Evolutionary conservation across 345 rosid genomes (phyloP).

Genomic region (Carallia brachiata): DNA sequence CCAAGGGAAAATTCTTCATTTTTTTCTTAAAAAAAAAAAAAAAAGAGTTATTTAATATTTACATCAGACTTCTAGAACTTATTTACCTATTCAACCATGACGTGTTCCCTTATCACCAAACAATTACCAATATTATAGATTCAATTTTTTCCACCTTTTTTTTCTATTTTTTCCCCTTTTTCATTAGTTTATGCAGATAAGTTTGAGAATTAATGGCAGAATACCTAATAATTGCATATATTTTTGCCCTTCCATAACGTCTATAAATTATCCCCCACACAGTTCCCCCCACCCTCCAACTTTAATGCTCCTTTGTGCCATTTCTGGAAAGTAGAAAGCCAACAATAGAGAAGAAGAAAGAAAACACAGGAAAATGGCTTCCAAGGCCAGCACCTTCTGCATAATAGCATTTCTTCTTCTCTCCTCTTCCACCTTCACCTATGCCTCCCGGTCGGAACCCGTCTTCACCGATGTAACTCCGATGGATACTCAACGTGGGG

Average conservation of each 20-base stretch:
- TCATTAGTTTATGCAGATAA: background rate
- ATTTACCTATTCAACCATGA: constrained; percentile 10
- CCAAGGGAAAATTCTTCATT: no score
- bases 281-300: background rate
- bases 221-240: no score
- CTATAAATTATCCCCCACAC: constrained; percentile 13
- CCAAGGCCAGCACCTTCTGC: constrained; percentile 22
- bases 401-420: constrained; percentile 17
- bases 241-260: background rate
- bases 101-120: background rate
- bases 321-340: background rate
- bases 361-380: constrained; percentile 16
- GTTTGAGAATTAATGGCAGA: no score
- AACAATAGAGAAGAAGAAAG: background rate
- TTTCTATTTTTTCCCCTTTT: background rate
- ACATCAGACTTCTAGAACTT: constrained; percentile 8
- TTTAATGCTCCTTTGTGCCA: background rate
- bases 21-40: background rate
- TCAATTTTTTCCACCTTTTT: background rate
- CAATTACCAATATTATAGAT: background rate
- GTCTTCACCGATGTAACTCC: background rate
- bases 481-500: constrained; percentile 3
- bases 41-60: background rate
- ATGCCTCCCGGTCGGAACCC: constrained; percentile 24
- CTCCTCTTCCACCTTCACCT: constrained; percentile 16